Evolutionary conservation across 1,284 basidiomycete genomes (phyloP), one percentile per base, ranked within the genome.

Genomic region (Tilletia walkeri): DNA sequence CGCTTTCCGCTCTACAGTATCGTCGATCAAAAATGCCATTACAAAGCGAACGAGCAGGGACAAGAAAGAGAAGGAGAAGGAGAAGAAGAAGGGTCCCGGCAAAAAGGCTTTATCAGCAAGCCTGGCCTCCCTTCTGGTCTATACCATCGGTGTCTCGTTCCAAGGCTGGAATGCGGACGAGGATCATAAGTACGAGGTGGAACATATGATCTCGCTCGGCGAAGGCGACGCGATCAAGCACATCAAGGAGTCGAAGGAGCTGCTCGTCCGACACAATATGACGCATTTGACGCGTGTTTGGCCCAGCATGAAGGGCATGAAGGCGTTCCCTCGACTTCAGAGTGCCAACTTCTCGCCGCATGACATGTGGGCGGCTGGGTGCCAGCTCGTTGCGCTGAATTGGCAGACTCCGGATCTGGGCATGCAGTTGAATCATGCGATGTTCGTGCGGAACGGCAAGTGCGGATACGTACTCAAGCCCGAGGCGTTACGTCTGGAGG

Each of bases 61-160:
- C 41, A 45, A 45, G 41, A 45, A 45, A 14, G 41, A 45, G 41
- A 45, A 45, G 41, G 41, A 45, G 41, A 45, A 53, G 50, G 20
- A 53, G 50, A 53, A 53, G 18, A 53, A 53, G 18, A 53, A 53
- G 12, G 50, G 50, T 6, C 50, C 16, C 16, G 50, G 66, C n/a
- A 77, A 78, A 70, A 75, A 75, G 56, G 71, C 80, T 4, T 93
- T 95, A 89, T 92, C 93, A 0, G 82, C 88, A 18, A 86, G 87
- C 2, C 88, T 99, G 0, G 88, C 89, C 0, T 87, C 88, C 0
- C 87, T 98, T 16, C 88, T 98, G 9, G 90, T 99, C 24, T 99
- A 99, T 84, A 97, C 95, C 1, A 89, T 95, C 56, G 96, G 95
- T 12, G 94, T 99, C 76, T 95, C 95, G 84, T 96, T 91, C 78